Evolutionary conservation across 2,329 filamentous ascomycete genomes (phyloP), one percentile per base, ranked within the genome.

Genomic region (Ramularia collo-cygni): DNA sequence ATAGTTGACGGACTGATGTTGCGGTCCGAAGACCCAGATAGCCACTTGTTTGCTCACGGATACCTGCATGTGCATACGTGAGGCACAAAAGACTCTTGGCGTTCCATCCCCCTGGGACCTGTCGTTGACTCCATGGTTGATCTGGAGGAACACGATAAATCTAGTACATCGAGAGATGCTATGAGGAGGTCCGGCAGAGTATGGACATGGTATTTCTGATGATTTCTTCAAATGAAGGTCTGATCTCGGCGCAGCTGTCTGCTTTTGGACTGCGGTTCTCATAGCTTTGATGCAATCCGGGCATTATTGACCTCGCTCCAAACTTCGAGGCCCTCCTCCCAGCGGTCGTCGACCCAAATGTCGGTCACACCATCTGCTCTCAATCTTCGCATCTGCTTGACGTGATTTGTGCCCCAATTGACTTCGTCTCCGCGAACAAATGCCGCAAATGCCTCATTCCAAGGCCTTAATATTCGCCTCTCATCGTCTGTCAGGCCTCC

Each of bases 311-410:
- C 45, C 0, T 57, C 48, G 32, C 67, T 55, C 74, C 74, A 77
- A 2, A 74, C 61, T 33, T 57, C 51, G 14, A 75, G 42, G 0
- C 69, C 71, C 28, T 69, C 62, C 3, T 70, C 64, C 61, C 71
- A 69, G 39, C 61, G 42, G 34, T 50, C 55, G 54, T 77, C 74
- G 9, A 61, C 50, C 58, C 68, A 67, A 37, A 71, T 58, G 36
- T 64, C 64, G 4, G 75, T 63, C 8, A 40, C 53, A 0, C 73
- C 73, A 56, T 73, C 63, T 0, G 51, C 49, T 39, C 61, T 68
- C 40, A 76, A 46, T 28, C 64, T 65, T 38, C 71, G 58, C 40
- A 75, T 55, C 30, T 67, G 57, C 43, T 57, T 56, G 14, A 60
- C 51, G 15, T 57, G 46, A 16, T 42, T 35, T 0, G 64, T 63